A percentile compares a stretch with the other conserved stretches of the same genome.
Conservation (phyloP, 192 early-diverging fungal genomes). For the Podila epigama region DNA sequence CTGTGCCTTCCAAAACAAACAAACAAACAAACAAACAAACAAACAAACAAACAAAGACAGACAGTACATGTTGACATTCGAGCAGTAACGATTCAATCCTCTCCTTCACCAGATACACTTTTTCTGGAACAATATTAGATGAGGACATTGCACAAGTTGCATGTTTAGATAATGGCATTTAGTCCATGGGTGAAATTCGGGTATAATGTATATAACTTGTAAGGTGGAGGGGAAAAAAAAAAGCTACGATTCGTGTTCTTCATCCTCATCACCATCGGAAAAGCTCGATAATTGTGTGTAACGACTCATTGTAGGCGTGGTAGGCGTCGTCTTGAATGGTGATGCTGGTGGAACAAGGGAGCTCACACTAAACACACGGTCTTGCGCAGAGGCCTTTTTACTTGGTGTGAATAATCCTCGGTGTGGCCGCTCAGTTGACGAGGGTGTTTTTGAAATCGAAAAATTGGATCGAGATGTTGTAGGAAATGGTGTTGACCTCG, state of each 20-base stretch:
- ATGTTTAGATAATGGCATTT: too few relatives aligned
- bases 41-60: too few relatives aligned
- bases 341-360: constrained; percentile 1
- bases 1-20: too few relatives aligned
- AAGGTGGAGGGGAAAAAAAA: not conserved
- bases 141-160: too few relatives aligned
- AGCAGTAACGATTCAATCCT: too few relatives aligned
- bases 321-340: constrained; percentile 17
- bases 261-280: constrained; percentile 12
- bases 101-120: too few relatives aligned
- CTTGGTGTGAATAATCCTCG: constrained; percentile 42
- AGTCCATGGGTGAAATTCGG: too few relatives aligned
- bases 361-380: not conserved
- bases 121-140: too few relatives aligned
- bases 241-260: not conserved
- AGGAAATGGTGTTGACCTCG: too few relatives aligned
- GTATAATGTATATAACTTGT: not conserved
- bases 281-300: constrained; percentile 22
- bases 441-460: not conserved
- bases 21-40: too few relatives aligned
- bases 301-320: constrained; percentile 20
- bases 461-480: too few relatives aligned
- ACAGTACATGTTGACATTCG: too few relatives aligned
- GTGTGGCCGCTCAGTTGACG: constrained; percentile 12
- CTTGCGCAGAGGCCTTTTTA: constrained; percentile 8